phyloP scores from a whole-genome alignment of 176 grass and related monocot genomes.

The Cenchrus purpureus region DNA sequence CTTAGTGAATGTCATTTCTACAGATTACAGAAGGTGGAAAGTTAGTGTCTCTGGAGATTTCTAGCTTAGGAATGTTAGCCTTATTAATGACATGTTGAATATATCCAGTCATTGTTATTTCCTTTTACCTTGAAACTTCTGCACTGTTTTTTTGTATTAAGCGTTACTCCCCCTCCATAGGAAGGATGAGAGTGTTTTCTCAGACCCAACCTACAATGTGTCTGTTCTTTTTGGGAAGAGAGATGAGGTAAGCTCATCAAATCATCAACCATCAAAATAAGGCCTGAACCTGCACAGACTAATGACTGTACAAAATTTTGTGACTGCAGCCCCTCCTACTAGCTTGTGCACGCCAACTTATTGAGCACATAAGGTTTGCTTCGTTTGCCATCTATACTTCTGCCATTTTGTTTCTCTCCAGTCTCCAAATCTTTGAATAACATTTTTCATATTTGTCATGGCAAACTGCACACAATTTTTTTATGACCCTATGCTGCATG shows the following conservation, averaged over 20 bases:
- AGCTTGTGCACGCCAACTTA: slow-evolving; percentile 83
- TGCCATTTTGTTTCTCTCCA: slow-evolving; percentile 4
- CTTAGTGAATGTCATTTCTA: slow-evolving; percentile 22
- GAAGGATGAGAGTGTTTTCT: slow-evolving; percentile 89
- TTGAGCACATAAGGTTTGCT: slow-evolving; percentile 89
- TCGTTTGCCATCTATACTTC: not conserved
- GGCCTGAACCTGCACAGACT: slow-evolving; percentile 22
- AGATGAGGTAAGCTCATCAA: slow-evolving; percentile 67
- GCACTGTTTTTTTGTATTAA: slow-evolving; percentile 9
- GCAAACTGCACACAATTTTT: not conserved
- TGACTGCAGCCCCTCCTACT: slow-evolving; percentile 69
- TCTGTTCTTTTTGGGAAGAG: slow-evolving; percentile 95
- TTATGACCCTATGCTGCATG: not conserved
- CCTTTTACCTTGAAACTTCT: not conserved
- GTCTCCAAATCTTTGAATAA: not conserved
- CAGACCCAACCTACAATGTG: slow-evolving; percentile 83
- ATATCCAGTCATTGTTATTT: not conserved
- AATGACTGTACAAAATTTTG: slow-evolving; percentile 34
- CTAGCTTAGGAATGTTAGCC: not conserved
- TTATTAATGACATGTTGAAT: slow-evolving; percentile 5
- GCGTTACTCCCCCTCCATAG: slow-evolving; percentile 38
- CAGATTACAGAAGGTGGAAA: not conserved
- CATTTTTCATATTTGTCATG: slow-evolving; percentile 15
- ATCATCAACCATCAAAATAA: not conserved
- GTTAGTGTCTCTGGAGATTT: not conserved